phyloP scores from a whole-genome alignment of 1,284 basidiomycete genomes.

The Megacollybia platyphylla region DNA sequence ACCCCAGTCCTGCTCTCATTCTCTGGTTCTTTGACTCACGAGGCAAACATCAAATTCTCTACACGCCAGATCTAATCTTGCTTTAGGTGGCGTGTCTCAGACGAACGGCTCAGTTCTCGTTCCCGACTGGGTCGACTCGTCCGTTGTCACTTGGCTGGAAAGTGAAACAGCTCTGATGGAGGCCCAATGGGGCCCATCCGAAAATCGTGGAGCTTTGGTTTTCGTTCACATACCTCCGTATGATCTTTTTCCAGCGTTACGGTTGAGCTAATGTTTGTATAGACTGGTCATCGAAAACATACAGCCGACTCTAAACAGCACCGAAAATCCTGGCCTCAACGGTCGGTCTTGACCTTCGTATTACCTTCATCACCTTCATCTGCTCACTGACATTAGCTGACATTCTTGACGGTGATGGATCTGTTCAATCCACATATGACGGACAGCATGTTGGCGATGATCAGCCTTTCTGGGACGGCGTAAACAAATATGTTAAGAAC shows the following conservation, averaged over 20 bases:
- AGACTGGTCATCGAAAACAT: conserved; percentile 41
- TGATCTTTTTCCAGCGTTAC: neutral
- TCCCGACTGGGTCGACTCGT: conserved; percentile 41
- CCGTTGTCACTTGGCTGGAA: conserved; percentile 48
- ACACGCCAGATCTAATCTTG: no score
- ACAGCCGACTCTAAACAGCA: conserved; percentile 33
- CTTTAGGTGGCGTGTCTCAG: conserved; percentile 10
- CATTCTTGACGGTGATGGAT: conserved; percentile 32
- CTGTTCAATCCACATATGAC: conserved; percentile 38
- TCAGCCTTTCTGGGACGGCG: conserved; percentile 44
- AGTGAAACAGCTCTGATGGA: conserved; percentile 40
- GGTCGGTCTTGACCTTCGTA: conserved; percentile 21
- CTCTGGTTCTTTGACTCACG: conserved; percentile 69
- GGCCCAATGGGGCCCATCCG: conserved; percentile 39
- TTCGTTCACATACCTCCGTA: conserved; percentile 65
- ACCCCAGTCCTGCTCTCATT: conserved; percentile 39
- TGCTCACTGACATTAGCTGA: conserved; percentile 28
- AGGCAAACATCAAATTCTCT: conserved; percentile 14
- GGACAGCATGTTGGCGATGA: conserved; percentile 29
- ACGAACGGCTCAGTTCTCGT: neutral
- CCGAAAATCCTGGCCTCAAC: conserved; percentile 46
- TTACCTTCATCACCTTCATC: neutral
- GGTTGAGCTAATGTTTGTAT: neutral
- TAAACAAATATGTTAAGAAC: conserved; percentile 48
- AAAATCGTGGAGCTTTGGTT: conserved; percentile 38